These are phyloP conservation scores for Dryadomyces sulphureus DNA, from an alignment of 2,329 filamentous ascomycete genomes.

Conservation along the genomic window DNA sequence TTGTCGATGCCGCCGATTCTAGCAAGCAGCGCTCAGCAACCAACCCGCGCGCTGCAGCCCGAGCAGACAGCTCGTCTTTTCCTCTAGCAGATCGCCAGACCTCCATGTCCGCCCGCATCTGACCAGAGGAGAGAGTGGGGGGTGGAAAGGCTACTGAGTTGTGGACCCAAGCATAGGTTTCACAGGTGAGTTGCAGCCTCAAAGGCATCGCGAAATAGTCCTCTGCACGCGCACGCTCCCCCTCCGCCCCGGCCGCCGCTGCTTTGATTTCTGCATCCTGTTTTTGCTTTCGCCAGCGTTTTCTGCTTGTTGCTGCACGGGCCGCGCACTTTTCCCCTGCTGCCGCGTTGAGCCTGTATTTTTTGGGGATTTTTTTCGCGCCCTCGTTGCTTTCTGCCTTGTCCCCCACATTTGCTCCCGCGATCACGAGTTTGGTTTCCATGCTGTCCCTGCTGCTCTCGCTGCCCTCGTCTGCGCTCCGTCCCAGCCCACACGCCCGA, in stretches of 20 bases:
- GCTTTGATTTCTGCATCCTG: not conserved
- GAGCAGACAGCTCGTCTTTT: not conserved
- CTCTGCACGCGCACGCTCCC: not conserved
- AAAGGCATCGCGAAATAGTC: not conserved
- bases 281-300: no score
- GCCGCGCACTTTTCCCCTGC: no score
- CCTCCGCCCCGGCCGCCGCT: not conserved
- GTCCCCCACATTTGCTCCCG: not conserved
- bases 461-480: not conserved
- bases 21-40: not conserved
- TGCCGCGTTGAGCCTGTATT: no score
- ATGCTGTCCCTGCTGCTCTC: not conserved
- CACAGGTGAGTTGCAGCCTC: constrained; percentile 6
- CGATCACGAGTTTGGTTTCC: not conserved
- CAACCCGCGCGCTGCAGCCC: constrained; percentile 2
- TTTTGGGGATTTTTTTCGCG: not conserved
- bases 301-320: no score
- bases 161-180: constrained; percentile 3
- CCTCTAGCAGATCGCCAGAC: constrained; percentile 1
- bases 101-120: constrained; percentile 6
- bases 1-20: not conserved
- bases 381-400: no score
- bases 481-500: no score
- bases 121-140: constrained; percentile 5
- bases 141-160: constrained; percentile 5